Percentiles rank a stretch among this genome's conserved stretches.
phyloP scores from a whole-genome alignment of 768 basidiomycete species.

The Russula sp. region DNA sequence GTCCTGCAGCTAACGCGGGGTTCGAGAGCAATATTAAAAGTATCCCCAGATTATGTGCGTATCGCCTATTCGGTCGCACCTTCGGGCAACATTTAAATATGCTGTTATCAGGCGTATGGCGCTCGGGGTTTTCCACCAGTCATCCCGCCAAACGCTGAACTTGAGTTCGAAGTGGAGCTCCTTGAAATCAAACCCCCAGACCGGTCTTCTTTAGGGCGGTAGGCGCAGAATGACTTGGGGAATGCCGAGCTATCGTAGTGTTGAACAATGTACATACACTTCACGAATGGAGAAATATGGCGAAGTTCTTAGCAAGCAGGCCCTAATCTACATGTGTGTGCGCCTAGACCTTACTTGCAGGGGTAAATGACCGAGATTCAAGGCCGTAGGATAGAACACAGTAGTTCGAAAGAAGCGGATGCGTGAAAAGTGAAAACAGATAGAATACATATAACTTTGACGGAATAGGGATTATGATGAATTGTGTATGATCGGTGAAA shows the following conservation, averaged over 20 bases:
- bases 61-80: constrained; percentile 1
- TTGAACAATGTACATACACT: constrained; percentile 12
- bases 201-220: neutral
- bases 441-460: constrained; percentile 23
- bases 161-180: constrained; percentile 86
- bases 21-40: constrained; percentile 60
- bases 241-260: neutral
- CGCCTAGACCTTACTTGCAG: neutral
- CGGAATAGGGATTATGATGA: constrained; percentile 6
- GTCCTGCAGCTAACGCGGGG: constrained; percentile 71
- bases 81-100: neutral
- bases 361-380: neutral
- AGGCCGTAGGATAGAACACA: neutral
- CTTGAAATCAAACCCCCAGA: constrained; percentile 50
- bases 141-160: constrained; percentile 69
- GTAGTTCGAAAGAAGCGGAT: constrained; percentile 7
- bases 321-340: neutral
- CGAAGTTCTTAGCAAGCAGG: neutral
- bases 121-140: constrained; percentile 65
- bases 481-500: neutral
- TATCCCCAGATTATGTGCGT: constrained; percentile 70
- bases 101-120: constrained; percentile 55
- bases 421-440: neutral
- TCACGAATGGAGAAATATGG: constrained; percentile 8
- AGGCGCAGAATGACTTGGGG: neutral